Evolutionary conservation across 2,329 filamentous ascomycete species (phyloP), one percentile per base, ranked within the genome.

Genomic region (Herpotrichia juniperi): DNA sequence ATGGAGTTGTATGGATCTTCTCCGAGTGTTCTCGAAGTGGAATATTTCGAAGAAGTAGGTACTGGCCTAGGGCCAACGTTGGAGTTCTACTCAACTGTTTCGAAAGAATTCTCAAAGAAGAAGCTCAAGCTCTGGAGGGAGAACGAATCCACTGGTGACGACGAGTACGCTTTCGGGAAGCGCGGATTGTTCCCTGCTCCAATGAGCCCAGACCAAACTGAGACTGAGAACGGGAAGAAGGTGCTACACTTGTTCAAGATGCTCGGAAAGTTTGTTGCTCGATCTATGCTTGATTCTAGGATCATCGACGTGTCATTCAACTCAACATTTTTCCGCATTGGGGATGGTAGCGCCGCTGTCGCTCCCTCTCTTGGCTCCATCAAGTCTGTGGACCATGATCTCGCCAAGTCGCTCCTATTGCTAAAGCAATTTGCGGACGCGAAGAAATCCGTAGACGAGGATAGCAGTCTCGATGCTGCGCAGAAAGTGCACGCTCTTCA

Each of bases 1-100:
- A 97, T 99, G 93, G 93, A 99, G 64, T 83, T 97, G 2, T 99
- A 99, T 66, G 94, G 94, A 0, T 91, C 91, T n/a, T 96, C 93
- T 1, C 91, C 96, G 53, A 97, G 93, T 71, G 90, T 97, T 24
- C 78, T 99, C 0, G 94, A 99, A 69, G 93, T 99, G 1, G 96
- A 99, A 68, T 99, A 99, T 68, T 99, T 99, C 62, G 94, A 97
- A 66, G 94, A 99, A 76, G 94, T 99, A 19, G 94, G 94, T 50
- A 99, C 96, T 21, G 94, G 94, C 42, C 81, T 99, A 40, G 94
- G 94, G 0, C 94, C 94, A 3, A 99, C 94, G 0, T 82, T 99
- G 12, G 94, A 99, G 71, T 99, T 99, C 72, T 99, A 99, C 75
- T 96, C 94, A 0, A 96, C 91, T 0, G 93, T 97, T 1, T 99